Conservation (phyloP, 352 stramenopile genomes). For the Globisporangium mamillatum region DNA sequence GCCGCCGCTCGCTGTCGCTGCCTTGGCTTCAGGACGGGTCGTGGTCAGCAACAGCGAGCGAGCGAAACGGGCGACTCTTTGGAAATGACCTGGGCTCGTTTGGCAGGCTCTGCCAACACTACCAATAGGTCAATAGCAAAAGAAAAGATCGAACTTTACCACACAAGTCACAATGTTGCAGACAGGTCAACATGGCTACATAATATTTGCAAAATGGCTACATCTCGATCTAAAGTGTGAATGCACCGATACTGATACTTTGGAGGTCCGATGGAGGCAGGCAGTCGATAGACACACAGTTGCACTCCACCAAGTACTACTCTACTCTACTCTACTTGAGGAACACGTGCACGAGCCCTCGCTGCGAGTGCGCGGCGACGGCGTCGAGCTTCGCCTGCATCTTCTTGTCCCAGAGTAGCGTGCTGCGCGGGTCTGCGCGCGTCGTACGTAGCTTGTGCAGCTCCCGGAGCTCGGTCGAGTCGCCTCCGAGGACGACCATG, state of each 20-base stretch:
- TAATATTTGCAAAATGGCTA: neutral
- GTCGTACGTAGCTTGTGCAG: conserved; percentile 80
- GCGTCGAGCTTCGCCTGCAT: conserved; percentile 60
- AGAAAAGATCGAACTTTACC: neutral
- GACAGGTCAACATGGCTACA: neutral
- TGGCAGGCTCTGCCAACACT: neutral
- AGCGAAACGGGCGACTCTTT: conserved; percentile 1
- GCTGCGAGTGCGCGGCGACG: conserved; percentile 45
- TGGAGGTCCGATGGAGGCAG: neutral
- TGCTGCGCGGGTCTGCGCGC: conserved; percentile 66
- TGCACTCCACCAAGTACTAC: neutral
- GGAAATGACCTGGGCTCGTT: neutral
- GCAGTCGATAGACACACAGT: neutral
- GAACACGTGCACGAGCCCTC: conserved; percentile 63
- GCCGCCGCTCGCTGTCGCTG: no score
- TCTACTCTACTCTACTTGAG: conserved; percentile 27
- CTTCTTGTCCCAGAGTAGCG: conserved; percentile 74
- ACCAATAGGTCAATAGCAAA: neutral
- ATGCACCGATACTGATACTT: neutral
- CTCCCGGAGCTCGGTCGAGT: conserved; percentile 55
- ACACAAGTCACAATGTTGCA: neutral
- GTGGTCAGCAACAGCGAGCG: neutral
- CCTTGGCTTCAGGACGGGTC: neutral
- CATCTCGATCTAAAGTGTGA: neutral
- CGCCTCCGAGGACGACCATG: conserved; percentile 49